Evolutionary conservation across 495 filamentous ascomycete genomes (phyloP).

Genomic region (Neurospora sublineolata): DNA sequence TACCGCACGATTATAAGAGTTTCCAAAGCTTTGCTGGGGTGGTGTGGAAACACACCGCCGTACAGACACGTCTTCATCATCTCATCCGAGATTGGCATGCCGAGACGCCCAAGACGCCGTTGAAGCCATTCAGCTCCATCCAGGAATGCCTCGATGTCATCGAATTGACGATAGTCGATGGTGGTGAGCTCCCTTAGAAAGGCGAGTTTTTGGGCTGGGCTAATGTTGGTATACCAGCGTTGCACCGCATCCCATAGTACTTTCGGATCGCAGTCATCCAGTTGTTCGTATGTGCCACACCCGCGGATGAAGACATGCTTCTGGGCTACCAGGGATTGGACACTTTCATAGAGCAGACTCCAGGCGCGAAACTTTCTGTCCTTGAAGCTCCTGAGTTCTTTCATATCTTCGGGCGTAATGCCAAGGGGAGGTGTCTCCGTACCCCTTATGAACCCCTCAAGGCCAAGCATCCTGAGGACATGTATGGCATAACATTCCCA

Average conservation of each 20-base stretch:
- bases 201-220: rapidly evolving
- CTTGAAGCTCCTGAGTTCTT: not conserved
- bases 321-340: too few species aligned
- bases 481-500: not conserved
- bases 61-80: not conserved
- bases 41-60: not conserved
- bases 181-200: not conserved
- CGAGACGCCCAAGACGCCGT: not conserved
- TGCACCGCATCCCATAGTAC: not conserved
- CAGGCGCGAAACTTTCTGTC: not conserved
- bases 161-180: not conserved
- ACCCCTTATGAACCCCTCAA: not conserved
- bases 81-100: not conserved
- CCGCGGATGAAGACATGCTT: not conserved
- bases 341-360: not conserved
- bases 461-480: not conserved
- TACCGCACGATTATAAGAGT: rapidly evolving
- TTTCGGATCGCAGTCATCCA: not conserved
- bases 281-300: not conserved
- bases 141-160: not conserved
- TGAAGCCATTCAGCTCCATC: not conserved
- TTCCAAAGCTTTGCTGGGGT: rapidly evolving
- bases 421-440: not conserved
- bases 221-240: not conserved
- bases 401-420: not conserved